These are phyloP conservation scores for Lentinula detonsa DNA, from an alignment of 768 basidiomycete genomes.

Conservation along the genomic window DNA sequence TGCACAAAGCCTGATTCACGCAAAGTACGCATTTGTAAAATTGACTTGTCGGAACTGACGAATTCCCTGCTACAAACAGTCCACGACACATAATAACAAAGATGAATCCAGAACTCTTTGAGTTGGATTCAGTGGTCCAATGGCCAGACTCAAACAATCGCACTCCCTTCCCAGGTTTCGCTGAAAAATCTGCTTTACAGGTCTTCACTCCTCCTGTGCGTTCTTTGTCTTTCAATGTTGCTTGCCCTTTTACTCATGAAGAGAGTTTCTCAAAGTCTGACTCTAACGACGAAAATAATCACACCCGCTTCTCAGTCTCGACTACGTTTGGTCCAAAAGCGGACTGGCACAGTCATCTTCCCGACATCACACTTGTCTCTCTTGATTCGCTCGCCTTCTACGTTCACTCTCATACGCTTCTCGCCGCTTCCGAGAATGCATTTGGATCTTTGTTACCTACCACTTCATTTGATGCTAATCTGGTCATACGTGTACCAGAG, in stretches of 20 bases:
- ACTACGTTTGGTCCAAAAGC: conserved; percentile 77
- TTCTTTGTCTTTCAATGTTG: neutral
- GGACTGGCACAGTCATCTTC: conserved; percentile 31
- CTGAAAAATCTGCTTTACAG: neutral
- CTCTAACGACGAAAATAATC: neutral
- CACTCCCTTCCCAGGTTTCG: neutral
- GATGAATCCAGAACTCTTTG: neutral
- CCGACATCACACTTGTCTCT: conserved; percentile 63
- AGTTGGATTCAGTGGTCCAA: neutral
- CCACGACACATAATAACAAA: too few relatives aligned
- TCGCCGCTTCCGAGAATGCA: conserved; percentile 53
- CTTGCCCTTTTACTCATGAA: neutral
- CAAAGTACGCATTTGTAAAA: too few relatives aligned
- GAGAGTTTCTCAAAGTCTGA: neutral
- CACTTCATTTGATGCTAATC: conserved; percentile 31
- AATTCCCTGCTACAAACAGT: too few relatives aligned
- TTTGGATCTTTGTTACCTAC: conserved; percentile 57
- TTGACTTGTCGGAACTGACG: too few relatives aligned
- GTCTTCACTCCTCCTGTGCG: neutral
- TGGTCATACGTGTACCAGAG: conserved; percentile 57
- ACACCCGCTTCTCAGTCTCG: conserved; percentile 57
- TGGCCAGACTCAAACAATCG: neutral
- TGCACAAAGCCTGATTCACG: too few relatives aligned
- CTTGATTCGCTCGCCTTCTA: conserved; percentile 83
- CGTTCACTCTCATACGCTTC: conserved; percentile 56